Conservation (phyloP, 2,329 filamentous ascomycete species). For the Stagonosporopsis tanaceti region DNA sequence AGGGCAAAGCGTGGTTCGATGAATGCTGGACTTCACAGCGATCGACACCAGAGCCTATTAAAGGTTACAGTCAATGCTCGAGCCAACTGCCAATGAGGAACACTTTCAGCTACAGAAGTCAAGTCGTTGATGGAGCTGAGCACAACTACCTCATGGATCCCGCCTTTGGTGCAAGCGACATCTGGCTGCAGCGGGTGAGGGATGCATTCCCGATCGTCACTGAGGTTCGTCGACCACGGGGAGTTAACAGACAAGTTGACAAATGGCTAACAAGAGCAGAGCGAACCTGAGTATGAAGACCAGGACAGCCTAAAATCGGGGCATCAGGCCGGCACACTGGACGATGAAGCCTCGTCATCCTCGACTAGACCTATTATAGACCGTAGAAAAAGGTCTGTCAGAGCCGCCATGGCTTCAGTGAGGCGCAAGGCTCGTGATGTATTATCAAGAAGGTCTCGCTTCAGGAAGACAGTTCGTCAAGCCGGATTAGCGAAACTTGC, state of each 20-base stretch:
- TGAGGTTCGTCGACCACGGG: constrained; percentile 1
- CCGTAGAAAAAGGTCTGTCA: constrained; percentile 5
- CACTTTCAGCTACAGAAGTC: constrained; percentile 29
- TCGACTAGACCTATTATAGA: constrained; percentile 4
- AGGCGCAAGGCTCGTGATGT: constrained; percentile 1
- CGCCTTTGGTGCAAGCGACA: constrained; percentile 32
- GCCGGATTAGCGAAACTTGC: not conserved
- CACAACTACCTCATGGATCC: constrained; percentile 42
- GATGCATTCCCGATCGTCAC: constrained; percentile 22
- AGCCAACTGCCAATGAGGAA: not conserved
- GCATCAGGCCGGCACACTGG: not conserved
- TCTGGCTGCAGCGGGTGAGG: constrained; percentile 38
- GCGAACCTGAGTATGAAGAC: not conserved
- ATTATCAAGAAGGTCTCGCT: not conserved
- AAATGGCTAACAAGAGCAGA: constrained; percentile 2
- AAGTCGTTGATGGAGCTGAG: constrained; percentile 31
- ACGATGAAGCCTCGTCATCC: constrained; percentile 1
- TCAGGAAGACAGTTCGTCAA: not conserved
- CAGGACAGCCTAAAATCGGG: not conserved
- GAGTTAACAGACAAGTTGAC: not conserved
- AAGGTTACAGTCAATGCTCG: not conserved
- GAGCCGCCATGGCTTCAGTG: constrained; percentile 2
- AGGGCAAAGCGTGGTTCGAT: constrained; percentile 39
- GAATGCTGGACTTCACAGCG: constrained; percentile 29
- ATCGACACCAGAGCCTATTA: not conserved